Base-by-base conservation (phyloP, 106 monocot species). In the Dioscorea alata region DNA sequence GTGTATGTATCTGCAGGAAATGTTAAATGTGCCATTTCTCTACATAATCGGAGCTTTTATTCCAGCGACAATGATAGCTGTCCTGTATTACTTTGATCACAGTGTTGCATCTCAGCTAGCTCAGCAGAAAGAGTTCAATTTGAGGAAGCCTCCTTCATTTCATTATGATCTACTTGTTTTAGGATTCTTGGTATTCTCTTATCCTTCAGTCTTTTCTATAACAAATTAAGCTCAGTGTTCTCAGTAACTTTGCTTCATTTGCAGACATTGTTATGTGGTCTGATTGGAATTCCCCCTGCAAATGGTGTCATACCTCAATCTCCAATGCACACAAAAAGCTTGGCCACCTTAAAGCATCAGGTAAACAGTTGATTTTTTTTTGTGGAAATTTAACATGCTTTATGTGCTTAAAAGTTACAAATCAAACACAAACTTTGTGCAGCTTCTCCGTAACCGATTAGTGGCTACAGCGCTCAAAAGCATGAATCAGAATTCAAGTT, bases 301-400 rank as follows among this genome's bases (percentile, higher is more conserved):
- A 92, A 92, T 80, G 91, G 91, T 33, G 91, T 92, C 21, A 92
- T 92, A 48, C 91, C 91, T 24, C 91, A 92, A 67, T 92, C 91
- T 57, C 91, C 91, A 33, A 92, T 92, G 91, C 91, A 92, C 42
- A 92, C 91, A 49, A 92, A 92, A 63, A 88, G 87, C 50, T 61
- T 92, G 66, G 85, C 91, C 63, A 92, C 91, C 70, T 80, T 87
- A 20, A 92, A 92, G 59, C 91, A 92, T 74, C 91, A 92, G 75
- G 91, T 92, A 75, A 73, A 34, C 24, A 67, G 59, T 21, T 17
- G 34, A 78, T n/a, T n/a, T n/a, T n/a, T n/a, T n/a, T n/a, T n/a
- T n/a, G n/a, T n/a, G n/a, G 42, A 8, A 10, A 42, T 42, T 42
- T 42, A 1, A 2, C 42, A 42, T 42, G 42, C 6, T 42, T 42